A percentile compares a stretch with the other conserved stretches of the same genome.
Conservation (phyloP, 768 basidiomycete genomes). For the Mycena olivaceomarginata region DNA sequence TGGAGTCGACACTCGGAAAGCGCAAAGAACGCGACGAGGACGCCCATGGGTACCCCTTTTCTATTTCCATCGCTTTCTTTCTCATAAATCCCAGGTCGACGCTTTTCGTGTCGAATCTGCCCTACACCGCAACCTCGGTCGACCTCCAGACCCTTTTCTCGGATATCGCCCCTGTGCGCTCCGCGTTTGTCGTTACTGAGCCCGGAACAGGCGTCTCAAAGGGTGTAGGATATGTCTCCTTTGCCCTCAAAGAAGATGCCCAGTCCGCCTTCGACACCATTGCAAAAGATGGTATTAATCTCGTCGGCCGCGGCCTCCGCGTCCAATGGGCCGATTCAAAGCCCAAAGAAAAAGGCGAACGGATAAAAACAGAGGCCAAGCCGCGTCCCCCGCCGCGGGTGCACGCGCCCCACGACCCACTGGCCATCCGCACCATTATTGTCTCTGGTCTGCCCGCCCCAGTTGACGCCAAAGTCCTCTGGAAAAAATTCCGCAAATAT, state of each 20-base stretch:
- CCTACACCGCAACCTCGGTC: constrained; percentile 92
- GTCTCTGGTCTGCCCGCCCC: constrained; percentile 82
- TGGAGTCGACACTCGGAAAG: constrained; percentile 60
- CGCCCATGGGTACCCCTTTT: constrained; percentile 56
- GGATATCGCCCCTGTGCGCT: constrained; percentile 94
- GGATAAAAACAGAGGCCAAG: constrained; percentile 60
- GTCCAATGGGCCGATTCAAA: constrained; percentile 90
- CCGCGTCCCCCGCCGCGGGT: constrained; percentile 58
- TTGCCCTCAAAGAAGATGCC: constrained; percentile 93
- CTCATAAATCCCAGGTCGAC: constrained; percentile 74
- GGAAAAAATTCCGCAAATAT: constrained; percentile 93
- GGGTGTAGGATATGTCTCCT: constrained; percentile 97
- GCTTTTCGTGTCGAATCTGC: constrained; percentile 94
- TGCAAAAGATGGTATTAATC: constrained; percentile 75
- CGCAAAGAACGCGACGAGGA: constrained; percentile 64
- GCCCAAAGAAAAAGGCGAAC: constrained; percentile 67
- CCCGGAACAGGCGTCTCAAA: constrained; percentile 86
- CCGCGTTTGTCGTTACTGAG: constrained; percentile 94
- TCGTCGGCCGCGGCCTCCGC: constrained; percentile 82
- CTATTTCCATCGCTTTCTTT: neutral
- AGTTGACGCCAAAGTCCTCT: constrained; percentile 80
- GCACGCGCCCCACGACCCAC: constrained; percentile 74
- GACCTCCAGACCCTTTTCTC: constrained; percentile 96
- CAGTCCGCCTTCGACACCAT: constrained; percentile 81
- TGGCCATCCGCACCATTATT: constrained; percentile 89